Evolutionary conservation across 768 basidiomycete genomes (phyloP), one percentile per base, ranked within the genome.

Genomic region (Psilocybe tampanensis): DNA sequence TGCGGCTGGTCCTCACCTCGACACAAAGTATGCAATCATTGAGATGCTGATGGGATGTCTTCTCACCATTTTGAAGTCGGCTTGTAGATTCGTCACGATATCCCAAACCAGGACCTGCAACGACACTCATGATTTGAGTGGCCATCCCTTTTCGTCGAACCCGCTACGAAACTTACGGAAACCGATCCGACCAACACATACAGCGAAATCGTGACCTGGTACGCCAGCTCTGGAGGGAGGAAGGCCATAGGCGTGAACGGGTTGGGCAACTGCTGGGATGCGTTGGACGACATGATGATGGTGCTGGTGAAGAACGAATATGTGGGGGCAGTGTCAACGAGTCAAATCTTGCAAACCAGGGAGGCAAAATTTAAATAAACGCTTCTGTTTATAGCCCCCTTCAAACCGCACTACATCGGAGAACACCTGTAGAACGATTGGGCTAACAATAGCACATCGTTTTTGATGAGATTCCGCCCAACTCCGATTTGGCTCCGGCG

Each of bases 31-130:
- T 11, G 48, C 47, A n/a, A 54, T 19, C 13, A 32, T 32, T 5
- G 52, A 34, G n/a, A 34, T 39, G 6, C 21, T 50, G 18, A 54
- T 17, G 7, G 51, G 15, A 22, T 47, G 23, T 8, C 22, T 52
- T 12, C 36, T 19, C 11, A 58, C 21, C 23, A 58, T 34, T 21
- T 23, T 50, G 22, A 48, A 48, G 8, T 59, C 52, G 22, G 39
- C 26, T 13, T 54, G 24, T 11, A 59, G 32, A 32, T 44, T 59
- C 8, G 29, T 50, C 17, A 59, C 2, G 18, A 59, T 54, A 32
- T 59, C 58, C 58, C 58, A 59, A 15, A 59, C 44, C 1, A 49
- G 33, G 12, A 59, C 52, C 58, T 59, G 13, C 29, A 24, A n/a
- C 3, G 17, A 43, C 15, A 29, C n/a, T 22, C 12, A 26, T 29